Base-by-base conservation (phyloP, 2,329 filamentous ascomycete species). In the Ilyonectria destructans region DNA sequence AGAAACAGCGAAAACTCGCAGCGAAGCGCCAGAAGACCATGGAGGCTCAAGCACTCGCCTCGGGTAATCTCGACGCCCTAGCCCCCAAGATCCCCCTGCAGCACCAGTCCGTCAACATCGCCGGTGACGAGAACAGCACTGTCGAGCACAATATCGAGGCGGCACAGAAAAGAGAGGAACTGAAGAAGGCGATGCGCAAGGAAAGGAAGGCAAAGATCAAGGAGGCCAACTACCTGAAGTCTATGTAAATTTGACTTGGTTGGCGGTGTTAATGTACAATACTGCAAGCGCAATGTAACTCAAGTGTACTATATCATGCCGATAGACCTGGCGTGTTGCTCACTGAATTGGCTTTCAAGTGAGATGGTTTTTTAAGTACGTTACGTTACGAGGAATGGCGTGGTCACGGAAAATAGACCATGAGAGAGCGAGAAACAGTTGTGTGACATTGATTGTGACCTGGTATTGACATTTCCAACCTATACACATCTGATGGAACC, bases 201-300 rank as follows among this genome's bases (percentile, higher is more conserved):
- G 92, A 94, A 84, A 86, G 93, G 79, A 89, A 91, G 82, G 89
- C 88, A 67, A 89, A 87, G 82, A 96, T 96, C 78, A 96, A 95
- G 89, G 93, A 96, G 86, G 83, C 82, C 79, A 96, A 96, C 84
- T 96, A 95, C 87, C 88, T 96, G 82, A 93, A 92, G 88, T 89
- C 90, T 49, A 94, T 95, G 92, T 90, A 85, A 84, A 72, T 31
- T 56, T 58, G 23, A 45, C 65, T 58, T 43, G 56, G 37, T 62
- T 70, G 54, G 59, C 43, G 46, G 67, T 58, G 62, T 52, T 68
- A 55, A 58, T 79, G 77, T 77, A 78, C 70, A 76, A 72, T 72
- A 79, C 52, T 35, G 63, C 23, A 58, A 67, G 57, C 60, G 69
- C 57, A 63, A 71, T 66, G 64, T 51, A 68, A 71, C 67, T 65